A percentile compares a stretch with the other conserved stretches of the same genome.
Evolutionary conservation across 305 asterid genomes (phyloP).

Genomic region (Caryopteris hybrid): DNA sequence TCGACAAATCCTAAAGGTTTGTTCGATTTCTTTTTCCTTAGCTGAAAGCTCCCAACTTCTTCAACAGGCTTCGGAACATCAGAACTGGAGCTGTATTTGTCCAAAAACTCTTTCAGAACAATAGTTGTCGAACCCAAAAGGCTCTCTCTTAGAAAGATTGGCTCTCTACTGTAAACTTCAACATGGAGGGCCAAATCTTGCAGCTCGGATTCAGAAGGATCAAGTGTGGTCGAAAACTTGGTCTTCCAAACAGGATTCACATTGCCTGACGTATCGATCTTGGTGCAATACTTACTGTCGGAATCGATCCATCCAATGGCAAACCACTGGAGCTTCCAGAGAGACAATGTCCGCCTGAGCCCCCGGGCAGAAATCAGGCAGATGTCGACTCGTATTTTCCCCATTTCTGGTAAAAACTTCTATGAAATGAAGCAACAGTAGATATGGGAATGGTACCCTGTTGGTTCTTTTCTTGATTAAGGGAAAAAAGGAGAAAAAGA

Average conservation of each 20-base stretch:
- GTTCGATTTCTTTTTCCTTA: slow-evolving; percentile 51
- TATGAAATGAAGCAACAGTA: slow-evolving; percentile 11
- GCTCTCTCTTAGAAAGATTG: slow-evolving; percentile 54
- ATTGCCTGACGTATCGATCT: slow-evolving; percentile 54
- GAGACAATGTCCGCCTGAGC: slow-evolving; percentile 39
- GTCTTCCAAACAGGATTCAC: slow-evolving; percentile 67
- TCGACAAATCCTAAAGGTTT: slow-evolving; percentile 64
- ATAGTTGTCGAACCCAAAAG: slow-evolving; percentile 64
- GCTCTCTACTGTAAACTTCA: slow-evolving; percentile 72
- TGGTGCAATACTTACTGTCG: slow-evolving; percentile 59
- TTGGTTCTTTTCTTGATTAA: slow-evolving; percentile 39
- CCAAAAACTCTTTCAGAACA: slow-evolving; percentile 62
- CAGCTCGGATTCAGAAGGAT: slow-evolving; percentile 42
- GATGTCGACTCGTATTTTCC: slow-evolving; percentile 56
- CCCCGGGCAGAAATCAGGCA: slow-evolving; percentile 70
- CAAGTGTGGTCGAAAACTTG: slow-evolving; percentile 39
- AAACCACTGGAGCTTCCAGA: slow-evolving; percentile 71
- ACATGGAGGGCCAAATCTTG: slow-evolving; percentile 50
- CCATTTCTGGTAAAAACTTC: slow-evolving; percentile 28
- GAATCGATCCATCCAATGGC: slow-evolving; percentile 77
- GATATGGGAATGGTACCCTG: slow-evolving; percentile 11
- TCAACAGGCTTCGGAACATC: slow-evolving; percentile 47
- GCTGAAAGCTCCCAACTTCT: slow-evolving; percentile 81
- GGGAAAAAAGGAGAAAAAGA: slow-evolving; percentile 23
- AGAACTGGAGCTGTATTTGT: slow-evolving; percentile 36